Percentiles rank a stretch among this genome's conserved stretches.
Evolutionary conservation across 2,329 filamentous ascomycete species (phyloP).

Genomic region (Ophiostoma angusticollis): DNA sequence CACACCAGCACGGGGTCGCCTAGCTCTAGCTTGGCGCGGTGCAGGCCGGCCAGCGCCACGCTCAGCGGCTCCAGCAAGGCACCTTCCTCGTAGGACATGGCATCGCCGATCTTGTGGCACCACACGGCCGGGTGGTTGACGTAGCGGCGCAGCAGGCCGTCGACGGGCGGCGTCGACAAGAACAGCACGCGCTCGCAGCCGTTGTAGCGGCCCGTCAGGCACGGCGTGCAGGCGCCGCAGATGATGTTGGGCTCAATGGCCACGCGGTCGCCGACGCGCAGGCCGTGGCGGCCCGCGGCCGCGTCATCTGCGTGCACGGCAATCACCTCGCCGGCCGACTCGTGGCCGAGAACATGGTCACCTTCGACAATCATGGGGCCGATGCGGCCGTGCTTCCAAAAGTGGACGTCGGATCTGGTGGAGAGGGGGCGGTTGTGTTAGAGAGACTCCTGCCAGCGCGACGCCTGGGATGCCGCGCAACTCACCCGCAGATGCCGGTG

Average conservation of each 20-base stretch:
- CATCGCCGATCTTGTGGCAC: constrained; percentile 82
- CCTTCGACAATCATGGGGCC: constrained; percentile 87
- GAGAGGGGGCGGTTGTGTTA: too few relatives aligned
- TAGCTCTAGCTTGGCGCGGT: constrained; percentile 65
- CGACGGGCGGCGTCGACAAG: constrained; percentile 79
- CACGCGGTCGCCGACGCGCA: constrained; percentile 80
- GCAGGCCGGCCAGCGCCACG: constrained; percentile 78
- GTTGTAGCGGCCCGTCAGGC: constrained; percentile 87
- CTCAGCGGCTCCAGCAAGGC: constrained; percentile 81
- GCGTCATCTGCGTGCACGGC: constrained; percentile 47
- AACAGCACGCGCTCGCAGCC: constrained; percentile 80
- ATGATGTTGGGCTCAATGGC: constrained; percentile 91
- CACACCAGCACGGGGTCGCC: constrained; percentile 84
- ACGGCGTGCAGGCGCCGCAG: constrained; percentile 82
- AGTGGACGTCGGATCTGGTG: constrained; percentile 78
- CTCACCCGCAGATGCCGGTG: constrained; percentile 89
- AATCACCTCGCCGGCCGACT: constrained; percentile 75
- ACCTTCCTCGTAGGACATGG: constrained; percentile 86
- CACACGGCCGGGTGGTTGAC: constrained; percentile 88
- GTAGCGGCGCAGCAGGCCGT: constrained; percentile 78
- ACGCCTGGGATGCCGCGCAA: too few relatives aligned
- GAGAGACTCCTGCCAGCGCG: too few relatives aligned
- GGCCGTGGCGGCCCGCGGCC: constrained; percentile 45
- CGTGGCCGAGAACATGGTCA: constrained; percentile 88
- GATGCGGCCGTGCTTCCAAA: constrained; percentile 93